These are phyloP conservation scores for Epichloe uncinata DNA, from an alignment of 2,329 filamentous ascomycete genomes.

Conservation along the genomic window DNA sequence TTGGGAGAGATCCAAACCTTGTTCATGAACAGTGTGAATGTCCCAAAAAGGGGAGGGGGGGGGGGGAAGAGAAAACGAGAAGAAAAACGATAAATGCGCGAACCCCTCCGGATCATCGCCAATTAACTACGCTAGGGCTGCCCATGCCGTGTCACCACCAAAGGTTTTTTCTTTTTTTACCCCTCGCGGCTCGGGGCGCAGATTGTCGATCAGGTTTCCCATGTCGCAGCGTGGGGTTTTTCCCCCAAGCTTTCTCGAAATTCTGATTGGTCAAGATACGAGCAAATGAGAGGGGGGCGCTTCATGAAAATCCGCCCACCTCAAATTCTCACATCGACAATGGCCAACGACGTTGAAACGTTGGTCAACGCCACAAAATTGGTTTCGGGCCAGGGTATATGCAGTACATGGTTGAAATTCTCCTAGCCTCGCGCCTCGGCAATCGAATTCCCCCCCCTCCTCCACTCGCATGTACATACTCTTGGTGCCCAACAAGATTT, in stretches of 20 bases:
- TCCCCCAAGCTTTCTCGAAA: too few species aligned
- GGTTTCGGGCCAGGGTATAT: not conserved
- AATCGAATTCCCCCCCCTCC: not conserved
- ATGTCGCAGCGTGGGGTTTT: not conserved
- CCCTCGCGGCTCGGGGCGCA: not conserved
- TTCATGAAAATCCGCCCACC: too few species aligned
- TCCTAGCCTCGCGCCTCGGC: not conserved
- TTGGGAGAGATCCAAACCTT: not conserved
- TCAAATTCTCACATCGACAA: not conserved
- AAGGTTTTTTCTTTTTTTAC: not conserved
- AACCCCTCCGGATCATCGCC: not conserved
- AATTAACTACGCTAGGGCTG: not conserved
- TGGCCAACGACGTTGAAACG: not conserved
- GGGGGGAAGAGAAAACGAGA: not conserved
- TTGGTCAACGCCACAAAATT: not conserved
- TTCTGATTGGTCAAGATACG: too few species aligned
- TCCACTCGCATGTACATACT: not conserved
- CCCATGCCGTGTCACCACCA: not conserved
- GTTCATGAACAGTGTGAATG: not conserved
- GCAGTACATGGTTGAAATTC: not conserved
- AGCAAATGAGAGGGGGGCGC: too few species aligned
- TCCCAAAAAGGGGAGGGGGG: not conserved
- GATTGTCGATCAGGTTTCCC: not conserved
- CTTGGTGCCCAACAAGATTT: slow-evolving; percentile 3
- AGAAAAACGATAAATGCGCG: not conserved